phyloP scores from a whole-genome alignment of 768 basidiomycete species.

The Auricularia cornea region DNA sequence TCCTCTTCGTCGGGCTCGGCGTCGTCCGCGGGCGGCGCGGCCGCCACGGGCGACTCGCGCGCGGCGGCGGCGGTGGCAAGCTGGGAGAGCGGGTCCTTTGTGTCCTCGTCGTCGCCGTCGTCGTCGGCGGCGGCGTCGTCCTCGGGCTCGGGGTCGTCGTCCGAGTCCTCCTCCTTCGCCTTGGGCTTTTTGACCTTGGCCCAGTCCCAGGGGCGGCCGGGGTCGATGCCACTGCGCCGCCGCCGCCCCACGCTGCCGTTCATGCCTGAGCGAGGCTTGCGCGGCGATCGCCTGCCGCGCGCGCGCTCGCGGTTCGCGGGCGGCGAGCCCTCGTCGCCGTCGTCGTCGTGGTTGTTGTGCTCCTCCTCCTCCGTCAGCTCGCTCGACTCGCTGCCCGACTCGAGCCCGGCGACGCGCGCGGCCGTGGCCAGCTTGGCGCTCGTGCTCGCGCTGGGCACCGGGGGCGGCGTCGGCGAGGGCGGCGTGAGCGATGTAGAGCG shows the following conservation, averaged over 20 bases:
- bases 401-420: neutral
- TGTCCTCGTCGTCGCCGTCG: slow-evolving; percentile 20
- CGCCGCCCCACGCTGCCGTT: slow-evolving; percentile 10
- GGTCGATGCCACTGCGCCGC: slow-evolving; percentile 14
- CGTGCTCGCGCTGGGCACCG: neutral
- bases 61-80: neutral
- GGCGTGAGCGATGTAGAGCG: slow-evolving; percentile 1
- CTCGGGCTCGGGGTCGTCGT: slow-evolving; percentile 15
- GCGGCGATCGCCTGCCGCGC: neutral
- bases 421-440: neutral
- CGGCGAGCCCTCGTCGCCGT: slow-evolving; percentile 8
- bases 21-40: neutral
- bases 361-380: slow-evolving; percentile 28
- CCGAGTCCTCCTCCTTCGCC: slow-evolving; percentile 15
- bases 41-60: neutral
- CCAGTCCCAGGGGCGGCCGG: slow-evolving; percentile 9
- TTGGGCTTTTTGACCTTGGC: slow-evolving; percentile 3
- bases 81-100: neutral
- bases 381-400: neutral
- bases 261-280: slow-evolving; percentile 10
- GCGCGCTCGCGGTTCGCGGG: neutral
- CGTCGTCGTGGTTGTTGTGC: slow-evolving; percentile 23
- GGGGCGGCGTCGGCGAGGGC: neutral
- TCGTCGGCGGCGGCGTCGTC: slow-evolving; percentile 18
- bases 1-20: slow-evolving; percentile 7